A percentile compares a stretch with the other conserved stretches of the same genome.
Evolutionary conservation across 1,284 basidiomycete genomes (phyloP).

Genomic region (Ceratobasidium sp.): DNA sequence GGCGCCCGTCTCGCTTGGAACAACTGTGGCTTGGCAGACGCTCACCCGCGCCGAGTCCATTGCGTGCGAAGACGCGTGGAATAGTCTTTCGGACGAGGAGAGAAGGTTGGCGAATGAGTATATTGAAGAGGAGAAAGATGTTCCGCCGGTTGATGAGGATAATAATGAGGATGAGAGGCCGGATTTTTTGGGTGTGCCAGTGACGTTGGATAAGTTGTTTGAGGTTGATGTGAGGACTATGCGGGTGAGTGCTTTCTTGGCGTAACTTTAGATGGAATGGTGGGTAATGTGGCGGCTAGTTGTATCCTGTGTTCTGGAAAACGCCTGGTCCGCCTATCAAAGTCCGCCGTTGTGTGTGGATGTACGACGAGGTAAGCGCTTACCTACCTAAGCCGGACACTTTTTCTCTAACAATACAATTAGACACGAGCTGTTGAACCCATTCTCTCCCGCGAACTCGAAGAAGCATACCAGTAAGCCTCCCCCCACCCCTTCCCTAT

Average conservation of each 20-base stretch:
- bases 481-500: no score
- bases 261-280: neutral
- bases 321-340: constrained; percentile 62
- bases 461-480: constrained; percentile 62
- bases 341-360: constrained; percentile 66
- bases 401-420: constrained; percentile 5
- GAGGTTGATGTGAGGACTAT: constrained; percentile 56
- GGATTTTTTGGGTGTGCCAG: constrained; percentile 52
- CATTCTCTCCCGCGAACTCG: constrained; percentile 65
- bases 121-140: constrained; percentile 45
- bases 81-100: constrained; percentile 49
- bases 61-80: constrained; percentile 54
- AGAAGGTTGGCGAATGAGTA: constrained; percentile 27
- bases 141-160: constrained; percentile 25
- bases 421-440: constrained; percentile 58
- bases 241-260: constrained; percentile 55
- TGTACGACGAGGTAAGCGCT: constrained; percentile 63
- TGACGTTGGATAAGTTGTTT: constrained; percentile 55
- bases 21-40: constrained; percentile 51
- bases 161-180: neutral
- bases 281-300: constrained; percentile 52
- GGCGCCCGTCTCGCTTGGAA: constrained; percentile 45
- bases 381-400: constrained; percentile 9
- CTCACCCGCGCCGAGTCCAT: constrained; percentile 53
- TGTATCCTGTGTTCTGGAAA: constrained; percentile 68